Base-by-base conservation (phyloP, 129 eudicot genomes). In the Lonicera japonica region DNA sequence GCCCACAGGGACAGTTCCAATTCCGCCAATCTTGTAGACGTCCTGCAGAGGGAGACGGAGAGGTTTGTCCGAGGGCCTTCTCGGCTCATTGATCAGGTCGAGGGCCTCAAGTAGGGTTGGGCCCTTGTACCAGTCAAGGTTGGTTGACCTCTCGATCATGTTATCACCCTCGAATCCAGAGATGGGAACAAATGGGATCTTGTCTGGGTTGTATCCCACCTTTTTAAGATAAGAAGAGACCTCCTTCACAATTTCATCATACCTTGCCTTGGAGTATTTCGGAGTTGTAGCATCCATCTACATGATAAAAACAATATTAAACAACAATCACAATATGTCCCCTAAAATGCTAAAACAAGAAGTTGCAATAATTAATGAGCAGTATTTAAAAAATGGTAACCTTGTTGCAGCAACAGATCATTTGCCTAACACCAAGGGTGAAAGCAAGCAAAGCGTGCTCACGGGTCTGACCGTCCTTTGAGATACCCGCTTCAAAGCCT, bases 351-450 rank as follows among this genome's bases (percentile, higher is more conserved):
- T 45, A 45, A 14, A 45, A 10, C 36, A 45, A 11, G 2, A 45
- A 45, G 8, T 45, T 14, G n/a, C 50, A 8, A 45, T 11, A 45
- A 10, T 1, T 4, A 8, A 45, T 39, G 7, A 39, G 45, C 45
- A n/a, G n/a, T 29, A 29, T 29, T n/a, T 29, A 29, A 6, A 9
- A 24, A 11, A 15, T 55, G 6, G 5, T 24, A 22, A 73, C 83
- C 78, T 78, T 78, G 64, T 78, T 78, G 63, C 78, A 72, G 58
- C 82, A 77, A 56, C 85, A 80, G 14, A 80, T 80, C 82, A 80
- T 80, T 39, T 80, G 86, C 72, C 66, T 80, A 51, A 80, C 86
- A 64, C 86, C 86, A 68, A 80, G 86, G 7, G 86, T 80, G 73
- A 80, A 80, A 40, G 86, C 82, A 69, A 80, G 86, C 2, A 80